Base-by-base conservation (phyloP, 78 protist species). In the Salpingoeca rosetta region DNA sequence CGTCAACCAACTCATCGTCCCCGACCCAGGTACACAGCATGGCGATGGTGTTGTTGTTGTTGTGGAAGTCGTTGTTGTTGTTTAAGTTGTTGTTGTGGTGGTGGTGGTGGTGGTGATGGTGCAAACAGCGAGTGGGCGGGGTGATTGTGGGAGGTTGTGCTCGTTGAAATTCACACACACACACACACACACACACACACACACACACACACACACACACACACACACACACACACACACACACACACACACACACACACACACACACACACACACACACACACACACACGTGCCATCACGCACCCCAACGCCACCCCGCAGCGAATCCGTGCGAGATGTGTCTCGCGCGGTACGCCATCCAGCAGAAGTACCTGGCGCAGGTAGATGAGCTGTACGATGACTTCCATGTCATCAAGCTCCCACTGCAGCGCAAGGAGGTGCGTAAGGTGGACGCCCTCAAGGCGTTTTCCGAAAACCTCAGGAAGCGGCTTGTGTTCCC, bases 321-420 rank as follows among this genome's bases (percentile, higher is more conserved):
- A 85, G 88, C 2, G 73, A 0, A 56, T 42, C 42, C 74, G 28
- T 94, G 96, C 88, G 82, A 39, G 44, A 80, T 78, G 31, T 94
- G 95, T 87, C 27, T 35, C 28, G 90, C 97, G 10, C 92, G 98
- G 51, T 37, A 82, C 57, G 41, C 76, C 39, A 94, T 96, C 86
- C 99, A 98, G 85, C 41, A 91, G 76, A 96, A 95, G 89, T 97
- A 98, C 86, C 80, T 98, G n/a, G 94, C 81, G 57, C 97, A 97
- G 85, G 94, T 97, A 65, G 87, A 39, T 0, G 98, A 97, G 26
- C 92, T 97, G 43, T 97, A 97, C 92, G 93, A 92, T 44, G 98
- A 96, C 87, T 97, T 97, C 89, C 96, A 96, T 87, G 91, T 96
- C 24, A 87, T 93, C 27, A 88, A 91, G 73, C 43, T 94, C 75